Conservation (phyloP, 176 grass and related monocot genomes). For the Poa annua region DNA sequence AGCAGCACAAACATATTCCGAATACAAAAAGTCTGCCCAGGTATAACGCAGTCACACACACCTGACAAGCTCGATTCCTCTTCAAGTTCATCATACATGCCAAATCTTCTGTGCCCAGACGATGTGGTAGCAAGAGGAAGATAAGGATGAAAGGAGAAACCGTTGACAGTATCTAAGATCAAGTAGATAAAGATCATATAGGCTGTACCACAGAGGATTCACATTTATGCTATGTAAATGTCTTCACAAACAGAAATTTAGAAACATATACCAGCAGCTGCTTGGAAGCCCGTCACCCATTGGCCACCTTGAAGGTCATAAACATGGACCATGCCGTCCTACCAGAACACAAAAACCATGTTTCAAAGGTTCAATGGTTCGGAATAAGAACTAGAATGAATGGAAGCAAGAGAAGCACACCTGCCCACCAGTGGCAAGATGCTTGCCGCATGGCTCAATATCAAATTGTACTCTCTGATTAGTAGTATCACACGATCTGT, state of each 20-base stretch:
- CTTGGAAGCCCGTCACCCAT: slow-evolving; percentile 81
- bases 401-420: slow-evolving; percentile 41
- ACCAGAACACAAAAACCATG: not conserved
- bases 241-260: slow-evolving; percentile 17
- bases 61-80: slow-evolving; percentile 59
- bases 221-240: not conserved
- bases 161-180: slow-evolving; percentile 84
- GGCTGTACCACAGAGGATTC: not conserved
- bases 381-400: slow-evolving; percentile 41
- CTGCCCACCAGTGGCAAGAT: slow-evolving; percentile 91
- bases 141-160: slow-evolving; percentile 84
- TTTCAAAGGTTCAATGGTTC: slow-evolving; percentile 38
- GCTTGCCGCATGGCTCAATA: slow-evolving; percentile 89
- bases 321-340: slow-evolving; percentile 94
- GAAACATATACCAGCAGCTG: slow-evolving; percentile 75
- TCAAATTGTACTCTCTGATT: slow-evolving; percentile 97
- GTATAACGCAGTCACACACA: slow-evolving; percentile 39
- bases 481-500: slow-evolving; percentile 84
- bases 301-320: slow-evolving; percentile 90
- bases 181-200: slow-evolving; percentile 34
- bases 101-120: slow-evolving; percentile 85
- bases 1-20: slow-evolving; percentile 19
- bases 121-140: slow-evolving; percentile 79
- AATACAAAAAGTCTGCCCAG: not conserved
- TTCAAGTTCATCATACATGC: slow-evolving; percentile 57